phyloP scores from a whole-genome alignment of 2,329 filamentous ascomycete species.

The Neurospora sp. region DNA sequence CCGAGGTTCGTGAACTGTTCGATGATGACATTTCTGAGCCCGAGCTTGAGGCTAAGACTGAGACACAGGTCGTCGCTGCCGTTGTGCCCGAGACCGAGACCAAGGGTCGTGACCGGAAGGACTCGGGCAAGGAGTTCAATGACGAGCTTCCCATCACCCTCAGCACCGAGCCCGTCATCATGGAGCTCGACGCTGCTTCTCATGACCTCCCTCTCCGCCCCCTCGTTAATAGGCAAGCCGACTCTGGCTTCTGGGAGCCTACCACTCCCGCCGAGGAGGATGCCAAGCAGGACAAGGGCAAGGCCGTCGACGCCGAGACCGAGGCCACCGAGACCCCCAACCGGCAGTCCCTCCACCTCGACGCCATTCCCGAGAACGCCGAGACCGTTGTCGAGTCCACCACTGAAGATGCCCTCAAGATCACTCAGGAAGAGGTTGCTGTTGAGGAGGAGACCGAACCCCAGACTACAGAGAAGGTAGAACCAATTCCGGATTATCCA shows the following conservation, averaged over 20 bases:
- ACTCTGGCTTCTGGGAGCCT: constrained; percentile 17
- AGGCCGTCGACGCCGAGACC: not conserved
- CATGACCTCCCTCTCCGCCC: not conserved
- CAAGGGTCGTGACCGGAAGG: constrained; percentile 4
- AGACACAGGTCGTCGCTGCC: constrained; percentile 1
- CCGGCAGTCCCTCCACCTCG: not conserved
- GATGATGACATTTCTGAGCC: constrained; percentile 1
- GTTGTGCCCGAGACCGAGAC: not conserved
- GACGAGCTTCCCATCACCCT: not conserved
- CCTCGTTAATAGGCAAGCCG: constrained; percentile 9
- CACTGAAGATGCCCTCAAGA: constrained; percentile 1
- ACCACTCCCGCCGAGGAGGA: constrained; percentile 6
- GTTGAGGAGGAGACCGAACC: constrained; percentile 5
- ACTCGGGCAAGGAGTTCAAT: constrained; percentile 4
- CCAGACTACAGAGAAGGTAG: constrained; percentile 15
- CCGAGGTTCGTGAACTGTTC: not conserved
- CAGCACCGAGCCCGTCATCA: constrained; percentile 1
- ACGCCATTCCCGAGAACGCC: not conserved
- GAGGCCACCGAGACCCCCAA: constrained; percentile 2
- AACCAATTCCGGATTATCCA: constrained; percentile 5
- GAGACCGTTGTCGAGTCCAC: constrained; percentile 1
- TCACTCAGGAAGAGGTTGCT: not conserved
- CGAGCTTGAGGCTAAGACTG: not conserved
- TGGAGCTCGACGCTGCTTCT: not conserved
- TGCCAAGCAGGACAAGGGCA: not conserved